phyloP scores from a whole-genome alignment of 345 rosid genomes.

The Lenwebbia sp. region DNA sequence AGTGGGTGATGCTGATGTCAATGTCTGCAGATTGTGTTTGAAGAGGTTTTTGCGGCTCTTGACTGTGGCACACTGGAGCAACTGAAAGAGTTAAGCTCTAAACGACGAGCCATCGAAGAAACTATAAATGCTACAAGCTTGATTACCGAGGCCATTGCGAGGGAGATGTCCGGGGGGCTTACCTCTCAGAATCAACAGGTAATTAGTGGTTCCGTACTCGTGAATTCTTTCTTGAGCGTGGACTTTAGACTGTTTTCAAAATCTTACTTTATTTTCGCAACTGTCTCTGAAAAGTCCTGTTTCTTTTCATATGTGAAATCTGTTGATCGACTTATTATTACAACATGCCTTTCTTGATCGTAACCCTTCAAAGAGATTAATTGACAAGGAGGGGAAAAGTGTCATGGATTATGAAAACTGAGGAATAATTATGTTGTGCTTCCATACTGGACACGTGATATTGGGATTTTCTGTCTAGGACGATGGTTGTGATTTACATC shows the following conservation, averaged over 20 bases:
- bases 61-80: constrained; percentile 50
- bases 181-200: constrained; percentile 54
- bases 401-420: not conserved
- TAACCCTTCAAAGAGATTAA: not conserved
- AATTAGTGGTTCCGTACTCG: not conserved
- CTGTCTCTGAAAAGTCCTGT: not conserved
- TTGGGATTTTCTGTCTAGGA: not conserved
- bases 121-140: constrained; percentile 51
- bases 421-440: not conserved
- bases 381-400: not conserved
- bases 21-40: constrained; percentile 43
- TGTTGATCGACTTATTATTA: not conserved
- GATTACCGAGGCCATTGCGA: constrained; percentile 48
- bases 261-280: not conserved
- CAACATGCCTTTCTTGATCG: not conserved
- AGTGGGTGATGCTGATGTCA: not conserved
- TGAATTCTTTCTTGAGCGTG: not conserved
- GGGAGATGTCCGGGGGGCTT: constrained; percentile 64
- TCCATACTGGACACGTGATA: not conserved
- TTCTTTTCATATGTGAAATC: not conserved
- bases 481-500: not conserved
- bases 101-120: constrained; percentile 50
- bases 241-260: no score
- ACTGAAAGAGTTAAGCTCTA: constrained; percentile 51
- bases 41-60: constrained; percentile 32